Conservation (phyloP, 2,329 filamentous ascomycete species). For the Coniosporium tulheliwenetii region DNA sequence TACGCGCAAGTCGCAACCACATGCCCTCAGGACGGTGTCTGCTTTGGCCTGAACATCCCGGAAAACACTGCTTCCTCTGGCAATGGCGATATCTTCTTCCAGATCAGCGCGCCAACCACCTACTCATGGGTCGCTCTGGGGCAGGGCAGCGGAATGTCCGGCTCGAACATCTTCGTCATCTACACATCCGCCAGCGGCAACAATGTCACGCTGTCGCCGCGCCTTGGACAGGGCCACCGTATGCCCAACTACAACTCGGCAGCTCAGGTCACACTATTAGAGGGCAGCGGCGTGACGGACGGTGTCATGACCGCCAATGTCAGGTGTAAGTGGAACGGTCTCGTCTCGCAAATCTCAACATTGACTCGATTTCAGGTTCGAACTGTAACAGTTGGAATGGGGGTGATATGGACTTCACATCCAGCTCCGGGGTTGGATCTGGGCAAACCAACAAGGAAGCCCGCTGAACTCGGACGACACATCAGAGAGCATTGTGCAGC, state of each 20-base stretch:
- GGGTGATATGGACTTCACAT: conserved; percentile 34
- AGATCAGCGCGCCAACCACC: conserved; percentile 35
- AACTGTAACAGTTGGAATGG: conserved; percentile 38
- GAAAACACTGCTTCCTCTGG: conserved; percentile 32
- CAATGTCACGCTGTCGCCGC: conserved; percentile 42
- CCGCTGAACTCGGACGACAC: conserved; percentile 30
- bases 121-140: conserved; percentile 41
- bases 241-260: conserved; percentile 25
- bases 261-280: conserved; percentile 32
- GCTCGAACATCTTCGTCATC: conserved; percentile 42
- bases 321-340: conserved; percentile 23
- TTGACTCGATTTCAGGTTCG: conserved; percentile 20
- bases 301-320: conserved; percentile 41
- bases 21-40: conserved; percentile 13
- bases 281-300: conserved; percentile 35
- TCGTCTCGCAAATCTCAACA: neutral
- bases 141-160: conserved; percentile 37
- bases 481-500: conserved; percentile 27
- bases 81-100: conserved; percentile 41
- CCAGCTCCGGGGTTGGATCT: conserved; percentile 33
- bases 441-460: conserved; percentile 28
- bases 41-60: conserved; percentile 40
- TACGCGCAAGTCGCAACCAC: conserved; percentile 1
- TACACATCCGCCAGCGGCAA: conserved; percentile 35
- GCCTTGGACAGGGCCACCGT: conserved; percentile 27